Percentiles rank a stretch among this genome's conserved stretches.
Conservation (phyloP, 768 basidiomycete species). For the Hortiboletus flavorubellus region DNA sequence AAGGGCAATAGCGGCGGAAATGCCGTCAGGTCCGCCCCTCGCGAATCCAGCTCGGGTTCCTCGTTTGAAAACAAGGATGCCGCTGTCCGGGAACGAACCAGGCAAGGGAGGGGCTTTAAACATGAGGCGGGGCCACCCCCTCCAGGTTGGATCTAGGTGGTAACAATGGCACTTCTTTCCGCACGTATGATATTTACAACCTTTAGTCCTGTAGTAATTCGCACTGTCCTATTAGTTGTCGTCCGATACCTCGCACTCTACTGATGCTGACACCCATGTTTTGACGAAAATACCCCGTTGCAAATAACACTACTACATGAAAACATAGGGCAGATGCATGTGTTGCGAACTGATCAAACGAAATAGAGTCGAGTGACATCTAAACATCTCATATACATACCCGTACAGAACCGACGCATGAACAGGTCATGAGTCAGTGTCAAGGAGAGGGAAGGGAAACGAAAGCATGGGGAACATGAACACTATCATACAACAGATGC, state of each 20-base stretch:
- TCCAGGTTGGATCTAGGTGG: slow-evolving; percentile 47
- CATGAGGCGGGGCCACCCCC: slow-evolving; percentile 24
- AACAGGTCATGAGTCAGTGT: slow-evolving; percentile 29
- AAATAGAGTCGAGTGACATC: slow-evolving; percentile 19
- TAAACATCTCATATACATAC: slow-evolving; percentile 28
- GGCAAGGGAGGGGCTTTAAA: neutral
- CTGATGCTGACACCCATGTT: neutral
- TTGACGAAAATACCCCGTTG: slow-evolving; percentile 10
- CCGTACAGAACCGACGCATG: slow-evolving; percentile 29
- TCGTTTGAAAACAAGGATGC: slow-evolving; percentile 13
- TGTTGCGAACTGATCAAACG: slow-evolving; percentile 11
- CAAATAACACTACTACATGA: slow-evolving; percentile 23
- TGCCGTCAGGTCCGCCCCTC: neutral
- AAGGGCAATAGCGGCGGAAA: slow-evolving; percentile 1
- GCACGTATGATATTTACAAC: neutral
- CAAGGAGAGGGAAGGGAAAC: slow-evolving; percentile 28
- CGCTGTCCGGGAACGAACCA: slow-evolving; percentile 14
- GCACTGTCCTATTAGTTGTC: neutral
- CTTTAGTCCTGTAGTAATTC: neutral
- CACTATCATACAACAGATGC: slow-evolving; percentile 30
- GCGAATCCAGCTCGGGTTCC: slow-evolving; percentile 7
- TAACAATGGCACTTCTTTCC: neutral
- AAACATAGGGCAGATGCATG: slow-evolving; percentile 20
- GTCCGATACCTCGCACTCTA: neutral
- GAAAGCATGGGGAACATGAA: slow-evolving; percentile 31